phyloP scores from a whole-genome alignment of 306 rosid genomes.

The Cucurbita pepo region DNA sequence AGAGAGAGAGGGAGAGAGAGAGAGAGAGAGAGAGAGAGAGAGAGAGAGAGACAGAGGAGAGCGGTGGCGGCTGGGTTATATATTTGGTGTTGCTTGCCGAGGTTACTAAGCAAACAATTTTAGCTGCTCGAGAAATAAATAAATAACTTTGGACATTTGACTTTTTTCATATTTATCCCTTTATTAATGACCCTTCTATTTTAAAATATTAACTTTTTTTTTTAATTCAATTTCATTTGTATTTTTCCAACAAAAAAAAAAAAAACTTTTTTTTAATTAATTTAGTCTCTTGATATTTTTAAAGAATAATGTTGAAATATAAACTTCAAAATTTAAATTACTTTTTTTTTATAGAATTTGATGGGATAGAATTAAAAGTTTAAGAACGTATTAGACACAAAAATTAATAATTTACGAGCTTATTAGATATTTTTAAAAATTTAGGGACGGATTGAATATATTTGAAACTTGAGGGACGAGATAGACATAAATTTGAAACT shows the following conservation, averaged over 20 bases:
- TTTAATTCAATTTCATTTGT: background rate
- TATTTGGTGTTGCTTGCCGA: constrained; percentile 50
- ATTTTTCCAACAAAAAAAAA: background rate
- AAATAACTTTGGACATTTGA: constrained; percentile 21
- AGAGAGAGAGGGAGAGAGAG: background rate
- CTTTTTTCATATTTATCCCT: constrained; percentile 23
- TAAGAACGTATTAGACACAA: too few relatives aligned
- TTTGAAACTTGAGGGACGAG: too few relatives aligned
- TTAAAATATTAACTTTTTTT: background rate
- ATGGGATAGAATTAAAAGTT: too few relatives aligned
- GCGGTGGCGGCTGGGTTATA: constrained; percentile 21
- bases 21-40: constrained; percentile 3
- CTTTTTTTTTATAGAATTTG: too few relatives aligned
- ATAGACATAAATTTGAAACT: too few relatives aligned
- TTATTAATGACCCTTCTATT: background rate
- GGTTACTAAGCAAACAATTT: constrained; percentile 39
- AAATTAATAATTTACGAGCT: too few relatives aligned
- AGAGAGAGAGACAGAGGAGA: constrained; percentile 4
- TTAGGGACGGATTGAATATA: too few relatives aligned
- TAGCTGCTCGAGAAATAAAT: constrained; percentile 34
- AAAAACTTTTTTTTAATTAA: too few relatives aligned
- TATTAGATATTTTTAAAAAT: too few relatives aligned
- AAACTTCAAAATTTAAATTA: too few relatives aligned
- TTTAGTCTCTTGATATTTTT: too few relatives aligned
- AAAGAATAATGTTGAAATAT: too few relatives aligned